Evolutionary conservation across 306 rosid genomes (phyloP), one percentile per base, ranked within the genome.

Genomic region (Rosa lucieae): DNA sequence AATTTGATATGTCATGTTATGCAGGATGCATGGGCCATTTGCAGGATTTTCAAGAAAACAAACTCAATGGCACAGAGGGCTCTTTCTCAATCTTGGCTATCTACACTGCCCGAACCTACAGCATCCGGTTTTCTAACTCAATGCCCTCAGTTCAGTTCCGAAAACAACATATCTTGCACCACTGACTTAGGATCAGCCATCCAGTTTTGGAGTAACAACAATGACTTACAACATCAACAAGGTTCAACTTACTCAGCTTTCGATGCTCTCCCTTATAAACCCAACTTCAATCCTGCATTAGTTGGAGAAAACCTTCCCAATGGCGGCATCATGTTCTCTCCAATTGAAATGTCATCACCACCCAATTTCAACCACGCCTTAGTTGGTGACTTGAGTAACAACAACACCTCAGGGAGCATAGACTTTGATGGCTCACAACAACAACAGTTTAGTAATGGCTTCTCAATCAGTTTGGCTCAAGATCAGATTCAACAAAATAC

Each of bases 1-100:
- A 43, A 42, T 43, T n/a, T 0, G 10, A 21, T 11, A 67, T n/a
- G 37, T 43, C 37, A 43, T 52, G 47, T 23, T 78, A 9, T 44
- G n/a, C 89, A 93, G 98, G 97, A 91, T 71, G 82, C 97, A 62
- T 93, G 95, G 98, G 93, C 98, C 65, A 90, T 93, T 10, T 93
- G 98, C 56, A 93, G 93, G 87, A 90, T 93, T 82, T 93, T 91
- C 83, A 87, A 89, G 91, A 93, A 93, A 82, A 75, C 91, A 48
- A 89, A 74, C 80, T 87, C 97, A 13, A 86, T 85, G 89, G 90
- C 92, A 37, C 97, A 91, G 32, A 89, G 90, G 80, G 90, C 93
- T 20, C 81, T 90, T 44, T 84, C 92, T 69, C 89, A 86, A 23
- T 80, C 92, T 58, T 89, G 93, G 94, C 62, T 85, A 42, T 78